These are phyloP conservation scores for Thalassia testudinum DNA, from an alignment of 116 monocot genomes.

Conservation along the genomic window DNA sequence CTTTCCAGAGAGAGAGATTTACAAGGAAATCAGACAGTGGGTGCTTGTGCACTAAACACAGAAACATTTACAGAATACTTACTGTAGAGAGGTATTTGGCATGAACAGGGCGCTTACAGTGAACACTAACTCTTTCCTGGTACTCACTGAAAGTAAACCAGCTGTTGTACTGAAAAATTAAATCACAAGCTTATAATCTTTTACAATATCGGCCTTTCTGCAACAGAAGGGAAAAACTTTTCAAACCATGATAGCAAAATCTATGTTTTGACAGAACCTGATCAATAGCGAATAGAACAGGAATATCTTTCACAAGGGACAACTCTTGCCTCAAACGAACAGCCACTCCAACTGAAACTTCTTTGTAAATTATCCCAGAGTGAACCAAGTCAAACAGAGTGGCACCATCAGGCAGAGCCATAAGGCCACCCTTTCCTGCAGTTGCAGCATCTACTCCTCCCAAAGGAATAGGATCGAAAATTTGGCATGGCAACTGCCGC, in stretches of 20 bases:
- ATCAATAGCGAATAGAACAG: slow-evolving; percentile 96
- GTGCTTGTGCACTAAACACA: too few relatives aligned
- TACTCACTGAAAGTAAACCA: slow-evolving; percentile 98
- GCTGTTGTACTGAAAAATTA: slow-evolving; percentile 69
- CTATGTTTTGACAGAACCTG: slow-evolving; percentile 25
- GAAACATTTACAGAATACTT: slow-evolving; percentile 7
- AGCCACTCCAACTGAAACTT: slow-evolving; percentile 73
- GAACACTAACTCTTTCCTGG: slow-evolving; percentile 57
- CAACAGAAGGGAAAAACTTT: background rate
- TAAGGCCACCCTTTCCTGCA: slow-evolving; percentile 74
- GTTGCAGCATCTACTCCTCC: slow-evolving; percentile 86
- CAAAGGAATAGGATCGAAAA: slow-evolving; percentile 72
- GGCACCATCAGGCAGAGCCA: slow-evolving; percentile 90
- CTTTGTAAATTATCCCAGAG: slow-evolving; percentile 65
- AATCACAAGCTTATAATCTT: background rate
- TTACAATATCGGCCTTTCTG: too few relatives aligned
- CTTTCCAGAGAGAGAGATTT: too few relatives aligned
- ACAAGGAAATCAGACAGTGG: too few relatives aligned
- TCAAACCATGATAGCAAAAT: too few relatives aligned
- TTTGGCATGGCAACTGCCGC: slow-evolving; percentile 62
- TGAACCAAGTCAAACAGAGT: slow-evolving; percentile 86
- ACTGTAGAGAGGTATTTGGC: slow-evolving; percentile 79
- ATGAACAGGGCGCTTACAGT: slow-evolving; percentile 71
- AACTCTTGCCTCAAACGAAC: slow-evolving; percentile 88
- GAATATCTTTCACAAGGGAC: slow-evolving; percentile 79